Percentiles rank a stretch among this genome's conserved stretches.
Evolutionary conservation across 2,329 filamentous ascomycete species (phyloP).

Genomic region (Talaromyces sp.): DNA sequence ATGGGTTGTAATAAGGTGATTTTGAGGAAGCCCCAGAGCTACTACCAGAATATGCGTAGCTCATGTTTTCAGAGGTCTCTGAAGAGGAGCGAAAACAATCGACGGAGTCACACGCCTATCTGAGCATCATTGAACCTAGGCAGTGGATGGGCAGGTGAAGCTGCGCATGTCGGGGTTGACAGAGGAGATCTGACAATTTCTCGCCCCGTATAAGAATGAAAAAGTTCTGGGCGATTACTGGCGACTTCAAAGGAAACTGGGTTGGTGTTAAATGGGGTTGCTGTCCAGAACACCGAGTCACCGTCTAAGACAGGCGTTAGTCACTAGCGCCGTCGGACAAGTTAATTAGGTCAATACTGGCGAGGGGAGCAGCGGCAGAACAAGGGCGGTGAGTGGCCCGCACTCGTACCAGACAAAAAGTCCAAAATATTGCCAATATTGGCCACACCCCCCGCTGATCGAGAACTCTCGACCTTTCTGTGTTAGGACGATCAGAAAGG

Average conservation of each 20-base stretch:
- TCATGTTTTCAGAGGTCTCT: slow-evolving; percentile 19
- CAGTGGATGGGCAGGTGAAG: not conserved
- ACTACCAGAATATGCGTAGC: slow-evolving; percentile 27
- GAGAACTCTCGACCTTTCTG: slow-evolving; percentile 1
- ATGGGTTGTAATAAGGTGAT: slow-evolving; percentile 16
- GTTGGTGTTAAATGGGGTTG: not conserved
- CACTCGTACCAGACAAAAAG: slow-evolving; percentile 8
- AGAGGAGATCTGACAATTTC: not conserved
- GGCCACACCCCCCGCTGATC: not conserved
- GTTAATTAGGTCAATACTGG: no score
- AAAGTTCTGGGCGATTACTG: not conserved
- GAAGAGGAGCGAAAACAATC: not conserved
- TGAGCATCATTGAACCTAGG: slow-evolving; percentile 1
- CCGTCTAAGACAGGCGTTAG: not conserved
- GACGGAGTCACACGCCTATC: not conserved
- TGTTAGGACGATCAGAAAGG: not conserved
- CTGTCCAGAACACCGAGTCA: not conserved
- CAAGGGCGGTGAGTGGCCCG: slow-evolving; percentile 1
- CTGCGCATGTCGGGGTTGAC: not conserved
- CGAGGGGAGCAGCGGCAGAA: slow-evolving; percentile 4
- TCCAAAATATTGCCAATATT: slow-evolving; percentile 10
- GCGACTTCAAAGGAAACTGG: not conserved
- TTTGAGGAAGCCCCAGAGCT: slow-evolving; percentile 21
- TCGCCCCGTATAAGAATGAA: not conserved
- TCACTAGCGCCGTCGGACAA: not conserved